These are phyloP conservation scores for Aspergillus awamori DNA, from an alignment of 2,329 filamentous ascomycete species.

Conservation along the genomic window DNA sequence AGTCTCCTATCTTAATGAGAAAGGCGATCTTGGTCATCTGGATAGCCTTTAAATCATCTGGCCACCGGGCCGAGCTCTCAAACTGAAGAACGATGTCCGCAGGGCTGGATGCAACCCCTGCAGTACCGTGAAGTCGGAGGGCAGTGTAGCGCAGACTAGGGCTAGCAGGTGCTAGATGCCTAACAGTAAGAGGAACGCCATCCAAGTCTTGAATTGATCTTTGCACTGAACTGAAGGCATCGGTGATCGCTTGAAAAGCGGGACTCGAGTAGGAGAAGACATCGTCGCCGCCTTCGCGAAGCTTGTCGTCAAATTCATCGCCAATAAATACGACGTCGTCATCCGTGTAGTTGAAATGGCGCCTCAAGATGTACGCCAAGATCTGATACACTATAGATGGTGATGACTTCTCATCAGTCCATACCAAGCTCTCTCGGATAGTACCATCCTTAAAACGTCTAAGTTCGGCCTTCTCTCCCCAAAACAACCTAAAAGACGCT, in stretches of 20 bases:
- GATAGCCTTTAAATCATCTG: slow-evolving; percentile 85
- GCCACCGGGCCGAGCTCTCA: slow-evolving; percentile 91
- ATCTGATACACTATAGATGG: slow-evolving; percentile 78
- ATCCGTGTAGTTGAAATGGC: slow-evolving; percentile 66
- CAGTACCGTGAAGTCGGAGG: slow-evolving; percentile 31
- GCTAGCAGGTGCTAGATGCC: slow-evolving; percentile 74
- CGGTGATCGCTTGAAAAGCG: slow-evolving; percentile 68
- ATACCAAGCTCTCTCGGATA: slow-evolving; percentile 89
- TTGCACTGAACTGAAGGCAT: slow-evolving; percentile 74
- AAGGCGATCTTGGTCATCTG: slow-evolving; percentile 95
- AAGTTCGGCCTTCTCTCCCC: slow-evolving; percentile 91
- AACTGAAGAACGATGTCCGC: slow-evolving; percentile 86
- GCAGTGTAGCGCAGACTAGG: slow-evolving; percentile 74
- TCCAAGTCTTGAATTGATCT: slow-evolving; percentile 75
- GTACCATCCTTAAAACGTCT: slow-evolving; percentile 93
- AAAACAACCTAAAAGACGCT: slow-evolving; percentile 82
- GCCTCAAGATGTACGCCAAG: slow-evolving; percentile 67
- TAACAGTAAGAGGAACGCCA: slow-evolving; percentile 82
- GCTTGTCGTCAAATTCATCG: slow-evolving; percentile 50
- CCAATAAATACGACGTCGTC: slow-evolving; percentile 58
- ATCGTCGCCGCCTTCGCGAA: slow-evolving; percentile 35
- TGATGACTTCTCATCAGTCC: slow-evolving; percentile 66
- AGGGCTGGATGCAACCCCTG: slow-evolving; percentile 45
- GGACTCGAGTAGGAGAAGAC: slow-evolving; percentile 47
- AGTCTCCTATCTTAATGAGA: slow-evolving; percentile 69